These are phyloP conservation scores for Syzygium malaccense DNA, from an alignment of 441 rosid species.

Conservation along the genomic window DNA sequence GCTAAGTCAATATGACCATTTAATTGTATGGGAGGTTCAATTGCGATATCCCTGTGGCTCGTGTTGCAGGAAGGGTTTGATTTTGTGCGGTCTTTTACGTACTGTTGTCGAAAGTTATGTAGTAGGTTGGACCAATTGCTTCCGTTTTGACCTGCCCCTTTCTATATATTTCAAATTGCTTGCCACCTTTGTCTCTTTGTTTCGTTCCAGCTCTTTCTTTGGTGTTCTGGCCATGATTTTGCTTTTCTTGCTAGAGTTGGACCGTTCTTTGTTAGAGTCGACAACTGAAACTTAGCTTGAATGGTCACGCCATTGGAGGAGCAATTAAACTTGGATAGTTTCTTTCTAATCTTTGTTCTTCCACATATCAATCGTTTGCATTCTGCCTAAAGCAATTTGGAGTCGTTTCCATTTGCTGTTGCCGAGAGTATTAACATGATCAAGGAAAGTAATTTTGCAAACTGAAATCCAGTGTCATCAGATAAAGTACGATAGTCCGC, in stretches of 20 bases:
- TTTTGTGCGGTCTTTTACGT: not conserved
- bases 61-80: conserved; percentile 22
- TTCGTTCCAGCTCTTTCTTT: not conserved
- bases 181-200: not conserved
- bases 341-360: not conserved
- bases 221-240: not conserved
- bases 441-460: not conserved
- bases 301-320: not conserved
- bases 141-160: not conserved
- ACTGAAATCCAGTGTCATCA: not conserved
- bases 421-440: not conserved
- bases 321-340: not conserved
- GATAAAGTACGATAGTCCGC: not conserved
- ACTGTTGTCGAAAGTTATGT: not conserved
- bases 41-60: conserved; percentile 8
- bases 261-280: not conserved
- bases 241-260: not conserved
- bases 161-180: not conserved
- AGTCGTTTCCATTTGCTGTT: not conserved
- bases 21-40: conserved; percentile 21
- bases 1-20: conserved; percentile 32
- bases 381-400: not conserved
- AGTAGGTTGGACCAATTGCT: not conserved
- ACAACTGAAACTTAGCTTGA: not conserved
- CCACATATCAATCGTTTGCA: not conserved